phyloP scores from a whole-genome alignment of 75 land plant species.

The Sequoiadendron giganteum region DNA sequence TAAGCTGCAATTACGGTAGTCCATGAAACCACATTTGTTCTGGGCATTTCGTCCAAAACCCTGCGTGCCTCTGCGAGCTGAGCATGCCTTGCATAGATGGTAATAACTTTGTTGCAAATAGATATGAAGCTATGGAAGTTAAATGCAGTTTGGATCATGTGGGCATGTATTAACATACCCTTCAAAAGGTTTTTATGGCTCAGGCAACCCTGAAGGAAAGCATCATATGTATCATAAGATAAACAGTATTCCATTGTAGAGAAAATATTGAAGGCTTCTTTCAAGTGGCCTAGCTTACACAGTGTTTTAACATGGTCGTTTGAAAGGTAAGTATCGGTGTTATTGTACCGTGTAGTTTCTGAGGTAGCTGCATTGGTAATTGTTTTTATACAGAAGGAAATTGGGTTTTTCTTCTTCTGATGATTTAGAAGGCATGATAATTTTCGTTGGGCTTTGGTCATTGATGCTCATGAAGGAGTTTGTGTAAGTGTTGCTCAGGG shows the following conservation, averaged over 20 bases:
- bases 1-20: constrained; percentile 30
- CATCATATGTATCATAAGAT: not conserved
- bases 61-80: constrained; percentile 16
- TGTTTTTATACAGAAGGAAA: not conserved
- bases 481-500: not conserved
- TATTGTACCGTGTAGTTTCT: not conserved
- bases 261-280: not conserved
- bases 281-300: not conserved
- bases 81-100: constrained; percentile 39
- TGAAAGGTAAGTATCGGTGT: not conserved
- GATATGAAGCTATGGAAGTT: not conserved
- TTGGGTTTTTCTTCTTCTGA: not conserved
- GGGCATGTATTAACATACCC: not conserved
- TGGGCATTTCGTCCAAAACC: constrained; percentile 28
- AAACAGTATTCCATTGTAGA: not conserved
- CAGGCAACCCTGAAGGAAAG: not conserved
- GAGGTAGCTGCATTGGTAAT: not conserved
- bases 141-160: constrained; percentile 8
- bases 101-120: constrained; percentile 22
- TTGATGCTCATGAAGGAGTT: not conserved
- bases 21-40: constrained; percentile 28
- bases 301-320: not conserved
- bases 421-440: not conserved
- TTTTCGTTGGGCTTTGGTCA: not conserved
- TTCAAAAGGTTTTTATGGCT: not conserved